Base-by-base conservation (phyloP, 192 early-diverging fungal genomes). In the Irineochytrium annulatum region DNA sequence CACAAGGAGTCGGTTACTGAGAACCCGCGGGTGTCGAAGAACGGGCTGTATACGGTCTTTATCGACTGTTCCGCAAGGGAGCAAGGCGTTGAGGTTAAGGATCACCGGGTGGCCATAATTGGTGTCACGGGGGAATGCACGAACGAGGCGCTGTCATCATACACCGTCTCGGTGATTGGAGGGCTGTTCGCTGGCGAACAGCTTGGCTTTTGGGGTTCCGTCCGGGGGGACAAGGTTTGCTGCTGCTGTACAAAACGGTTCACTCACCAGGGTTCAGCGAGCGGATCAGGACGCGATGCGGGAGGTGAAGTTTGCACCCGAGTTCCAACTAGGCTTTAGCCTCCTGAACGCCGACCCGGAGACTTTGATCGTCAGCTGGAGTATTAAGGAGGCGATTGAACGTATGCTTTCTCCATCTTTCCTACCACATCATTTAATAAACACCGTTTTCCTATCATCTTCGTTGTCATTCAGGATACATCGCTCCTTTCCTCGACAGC, bases 321-420 rank as follows among this genome's bases (percentile, higher is more conserved):
- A 86, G 46, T 95, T 95, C 55, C 84, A 94, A 57, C 48, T 95
- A 34, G 88, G 87, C 1, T 88, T 95, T 52, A 94, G 87, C 55
- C 70, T 98, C 16, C 80, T 96, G 69, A 91, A 90, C 59, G 92
- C 84, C 11, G 78, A 95, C 49, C 89, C 94, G 0, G 74, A 69
- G 4, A 77, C 78, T n/a, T 68, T 81, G 2, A 55, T 73, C 1
- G 77, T 89, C 0, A 78, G 80, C 43, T 99, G 96, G 96, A 87
- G 92, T 45, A 90, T 93, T 55, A 78, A 90, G 57, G 69, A 69
- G 3, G 86, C 89, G 0, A 72, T 92, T 3, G 57, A 79, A 20
- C 73, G 86, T 86, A 69, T 57, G 58, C 0, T 16, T 1, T 13
- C 20, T 34, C 26, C 60, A 56, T 60, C 16, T 44, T 24, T 51